Evolutionary conservation across 164 flowering plant genomes (phyloP).

Genomic region (Aristolochia fimbriata): DNA sequence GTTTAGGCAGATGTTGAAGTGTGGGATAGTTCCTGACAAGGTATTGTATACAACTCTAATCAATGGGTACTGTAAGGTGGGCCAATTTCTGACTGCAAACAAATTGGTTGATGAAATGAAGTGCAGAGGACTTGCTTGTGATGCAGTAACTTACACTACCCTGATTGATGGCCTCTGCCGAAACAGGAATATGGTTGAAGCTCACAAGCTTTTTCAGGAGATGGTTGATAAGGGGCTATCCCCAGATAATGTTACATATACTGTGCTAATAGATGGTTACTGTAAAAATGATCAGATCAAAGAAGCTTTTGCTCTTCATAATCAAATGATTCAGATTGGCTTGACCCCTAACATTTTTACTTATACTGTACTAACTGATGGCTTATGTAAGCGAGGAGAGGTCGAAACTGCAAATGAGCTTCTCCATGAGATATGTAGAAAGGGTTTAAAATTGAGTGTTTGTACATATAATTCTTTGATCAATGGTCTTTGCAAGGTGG

Average conservation of each 20-base stretch:
- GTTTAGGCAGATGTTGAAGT: constrained; percentile 41
- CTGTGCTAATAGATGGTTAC: constrained; percentile 28
- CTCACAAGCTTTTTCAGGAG: constrained; percentile 32
- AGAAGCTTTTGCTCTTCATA: constrained; percentile 24
- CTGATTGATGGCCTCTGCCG: constrained; percentile 45
- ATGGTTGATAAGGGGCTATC: constrained; percentile 36
- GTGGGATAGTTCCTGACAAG: constrained; percentile 33
- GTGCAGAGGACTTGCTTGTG: constrained; percentile 27
- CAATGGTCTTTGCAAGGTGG: constrained; percentile 26
- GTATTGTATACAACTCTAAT: constrained; percentile 41
- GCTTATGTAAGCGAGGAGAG: constrained; percentile 25
- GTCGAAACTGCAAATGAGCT: constrained; percentile 29
- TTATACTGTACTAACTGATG: constrained; percentile 24
- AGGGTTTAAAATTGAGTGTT: constrained; percentile 21
- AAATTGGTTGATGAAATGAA: constrained; percentile 35
- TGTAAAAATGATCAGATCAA: constrained; percentile 23
- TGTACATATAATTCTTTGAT: constrained; percentile 23
- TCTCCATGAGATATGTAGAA: constrained; percentile 25
- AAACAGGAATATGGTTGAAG: constrained; percentile 41
- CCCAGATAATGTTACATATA: constrained; percentile 24
- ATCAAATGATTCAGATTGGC: constrained; percentile 19
- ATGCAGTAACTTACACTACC: constrained; percentile 36
- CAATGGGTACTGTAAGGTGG: constrained; percentile 36
- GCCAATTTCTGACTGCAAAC: constrained; percentile 34
- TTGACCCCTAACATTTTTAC: constrained; percentile 24